phyloP scores from a whole-genome alignment of 495 filamentous ascomycete species.

The Xylaria intraflava region DNA sequence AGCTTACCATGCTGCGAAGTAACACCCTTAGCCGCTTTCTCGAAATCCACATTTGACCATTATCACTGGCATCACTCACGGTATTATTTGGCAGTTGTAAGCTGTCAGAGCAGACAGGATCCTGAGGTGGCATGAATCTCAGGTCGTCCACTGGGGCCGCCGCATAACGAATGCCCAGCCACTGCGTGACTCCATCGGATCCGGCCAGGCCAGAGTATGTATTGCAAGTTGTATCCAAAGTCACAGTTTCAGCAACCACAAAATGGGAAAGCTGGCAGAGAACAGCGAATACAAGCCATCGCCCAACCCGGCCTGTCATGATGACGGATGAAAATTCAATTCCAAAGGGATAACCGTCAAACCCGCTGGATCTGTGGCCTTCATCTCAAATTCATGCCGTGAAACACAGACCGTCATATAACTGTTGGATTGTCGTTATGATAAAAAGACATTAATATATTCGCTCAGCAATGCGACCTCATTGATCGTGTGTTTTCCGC shows the following conservation, averaged over 20 bases:
- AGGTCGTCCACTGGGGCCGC: slow-evolving; percentile 51
- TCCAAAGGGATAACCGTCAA: background rate
- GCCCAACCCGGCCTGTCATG: background rate
- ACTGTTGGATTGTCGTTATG: background rate
- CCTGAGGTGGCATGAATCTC: slow-evolving; percentile 52
- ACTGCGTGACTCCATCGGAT: slow-evolving; percentile 47
- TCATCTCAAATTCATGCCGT: slow-evolving; percentile 2
- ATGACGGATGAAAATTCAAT: background rate
- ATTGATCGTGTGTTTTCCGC: slow-evolving; percentile 4
- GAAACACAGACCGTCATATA: slow-evolving; percentile 4
- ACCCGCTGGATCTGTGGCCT: background rate
- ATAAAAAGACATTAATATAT: too few relatives aligned
- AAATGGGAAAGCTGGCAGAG: slow-evolving; percentile 15
- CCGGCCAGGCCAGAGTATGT: slow-evolving; percentile 15
- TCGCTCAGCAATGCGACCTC: background rate
- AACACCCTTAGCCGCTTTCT: background rate
- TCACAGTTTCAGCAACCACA: slow-evolving; percentile 10
- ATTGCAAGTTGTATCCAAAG: slow-evolving; percentile 20
- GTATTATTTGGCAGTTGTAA: slow-evolving; percentile 14
- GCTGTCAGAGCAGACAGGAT: slow-evolving; percentile 34
- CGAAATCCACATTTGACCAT: background rate
- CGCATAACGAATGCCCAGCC: slow-evolving; percentile 62
- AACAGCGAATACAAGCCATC: slow-evolving; percentile 10
- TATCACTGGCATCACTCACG: slow-evolving; percentile 7
- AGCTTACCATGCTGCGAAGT: slow-evolving; percentile 18